These are phyloP conservation scores for Phytophthora foliorum DNA, from an alignment of 352 stramenopile species.

Conservation along the genomic window DNA sequence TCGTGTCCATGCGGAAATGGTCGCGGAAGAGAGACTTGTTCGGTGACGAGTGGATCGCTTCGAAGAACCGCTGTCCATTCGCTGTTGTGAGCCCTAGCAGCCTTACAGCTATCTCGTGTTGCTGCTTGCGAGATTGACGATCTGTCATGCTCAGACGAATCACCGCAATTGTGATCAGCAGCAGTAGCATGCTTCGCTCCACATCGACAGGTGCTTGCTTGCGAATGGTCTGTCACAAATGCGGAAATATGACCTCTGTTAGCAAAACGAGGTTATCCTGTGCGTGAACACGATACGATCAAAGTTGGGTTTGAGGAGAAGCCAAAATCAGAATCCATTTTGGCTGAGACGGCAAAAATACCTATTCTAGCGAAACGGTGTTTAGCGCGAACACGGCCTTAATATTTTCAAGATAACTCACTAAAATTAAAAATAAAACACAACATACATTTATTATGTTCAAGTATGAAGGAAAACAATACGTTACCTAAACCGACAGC, in stretches of 20 bases:
- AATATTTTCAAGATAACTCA: no score
- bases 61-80: constrained; percentile 1
- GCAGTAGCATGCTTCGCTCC: background rate
- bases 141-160: background rate
- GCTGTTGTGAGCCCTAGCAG: background rate
- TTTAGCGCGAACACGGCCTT: background rate
- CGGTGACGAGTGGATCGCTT: background rate
- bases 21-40: constrained; percentile 5
- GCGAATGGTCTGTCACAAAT: background rate
- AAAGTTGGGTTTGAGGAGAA: background rate
- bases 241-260: background rate
- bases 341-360: background rate
- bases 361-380: background rate
- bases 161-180: background rate
- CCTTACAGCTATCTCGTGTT: background rate
- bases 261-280: background rate
- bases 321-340: no score
- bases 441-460: no score
- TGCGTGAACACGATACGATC: background rate
- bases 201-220: background rate
- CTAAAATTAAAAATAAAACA: no score
- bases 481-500: no score
- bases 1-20: constrained; percentile 2
- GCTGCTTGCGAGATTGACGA: background rate
- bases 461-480: no score